A percentile compares a stretch with the other conserved stretches of the same genome.
These are phyloP conservation scores for Puccinia coronata DNA, from an alignment of 1,284 basidiomycete genomes.

Conservation along the genomic window DNA sequence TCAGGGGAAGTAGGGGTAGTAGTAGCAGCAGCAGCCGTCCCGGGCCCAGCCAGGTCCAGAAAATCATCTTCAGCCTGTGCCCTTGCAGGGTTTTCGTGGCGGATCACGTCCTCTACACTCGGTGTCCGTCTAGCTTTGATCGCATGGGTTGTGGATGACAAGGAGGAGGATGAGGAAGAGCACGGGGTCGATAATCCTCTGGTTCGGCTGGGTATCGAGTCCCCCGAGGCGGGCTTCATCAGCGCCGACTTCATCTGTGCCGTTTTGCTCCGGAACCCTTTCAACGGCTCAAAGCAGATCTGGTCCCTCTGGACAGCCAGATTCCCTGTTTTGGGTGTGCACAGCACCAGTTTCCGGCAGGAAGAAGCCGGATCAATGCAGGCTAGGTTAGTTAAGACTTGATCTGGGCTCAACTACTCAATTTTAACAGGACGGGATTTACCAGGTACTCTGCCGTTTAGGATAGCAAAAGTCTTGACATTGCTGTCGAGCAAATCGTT, in stretches of 20 bases:
- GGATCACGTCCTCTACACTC: not conserved
- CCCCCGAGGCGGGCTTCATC: not conserved
- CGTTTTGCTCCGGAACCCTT: slow-evolving; percentile 29
- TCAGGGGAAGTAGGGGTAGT: not conserved
- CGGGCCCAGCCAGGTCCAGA: not conserved
- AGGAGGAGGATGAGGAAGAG: slow-evolving; percentile 14
- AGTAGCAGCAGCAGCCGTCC: not conserved
- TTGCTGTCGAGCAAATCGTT: not conserved
- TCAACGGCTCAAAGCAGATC: slow-evolving; percentile 45
- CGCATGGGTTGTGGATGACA: not conserved
- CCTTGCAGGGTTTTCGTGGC: too few species aligned
- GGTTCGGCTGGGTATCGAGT: not conserved
- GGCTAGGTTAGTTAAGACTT: not conserved
- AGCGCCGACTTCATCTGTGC: slow-evolving; percentile 11
- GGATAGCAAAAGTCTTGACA: slow-evolving; percentile 34
- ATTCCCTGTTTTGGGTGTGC: slow-evolving; percentile 22
- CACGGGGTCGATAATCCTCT: not conserved
- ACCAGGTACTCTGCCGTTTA: slow-evolving; percentile 43
- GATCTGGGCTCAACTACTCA: not conserved
- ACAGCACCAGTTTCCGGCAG: not conserved
- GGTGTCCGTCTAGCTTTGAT: not conserved
- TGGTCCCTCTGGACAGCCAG: slow-evolving; percentile 7
- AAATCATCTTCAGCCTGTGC: too few species aligned
- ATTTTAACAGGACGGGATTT: slow-evolving; percentile 11
- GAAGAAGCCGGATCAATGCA: slow-evolving; percentile 15